Evolutionary conservation across 73 alveolate species (phyloP).

Genomic region (Paraurostyla sp.): DNA sequence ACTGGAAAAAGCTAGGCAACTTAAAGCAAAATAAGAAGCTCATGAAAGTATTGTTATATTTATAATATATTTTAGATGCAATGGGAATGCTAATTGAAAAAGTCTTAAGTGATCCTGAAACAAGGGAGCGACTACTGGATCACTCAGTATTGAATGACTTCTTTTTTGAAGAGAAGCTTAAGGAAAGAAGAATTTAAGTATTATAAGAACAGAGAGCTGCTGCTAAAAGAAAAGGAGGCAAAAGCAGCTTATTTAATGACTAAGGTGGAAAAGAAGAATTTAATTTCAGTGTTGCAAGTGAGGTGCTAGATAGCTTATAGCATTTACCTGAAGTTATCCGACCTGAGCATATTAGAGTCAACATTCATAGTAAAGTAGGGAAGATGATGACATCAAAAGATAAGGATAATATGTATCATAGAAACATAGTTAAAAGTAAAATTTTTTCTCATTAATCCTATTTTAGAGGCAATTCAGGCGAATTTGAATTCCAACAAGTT

Average conservation of each 20-base stretch:
- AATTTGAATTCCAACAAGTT: slow-evolving; percentile 33
- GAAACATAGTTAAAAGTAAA: slow-evolving; percentile 52
- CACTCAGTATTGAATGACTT: slow-evolving; percentile 70
- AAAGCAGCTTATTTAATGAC: background rate
- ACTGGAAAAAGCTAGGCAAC: background rate
- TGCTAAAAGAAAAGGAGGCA: background rate
- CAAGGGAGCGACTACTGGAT: slow-evolving; percentile 65
- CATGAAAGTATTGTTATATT: slow-evolving; percentile 39
- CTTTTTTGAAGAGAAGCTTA: slow-evolving; percentile 66
- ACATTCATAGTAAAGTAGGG: background rate
- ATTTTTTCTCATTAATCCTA: background rate
- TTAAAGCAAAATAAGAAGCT: slow-evolving; percentile 19
- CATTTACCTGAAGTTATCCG: slow-evolving; percentile 64
- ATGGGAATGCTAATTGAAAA: slow-evolving; percentile 54
- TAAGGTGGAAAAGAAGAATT: background rate
- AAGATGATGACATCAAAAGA: slow-evolving; percentile 39
- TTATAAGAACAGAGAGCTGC: background rate
- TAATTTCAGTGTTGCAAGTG: background rate
- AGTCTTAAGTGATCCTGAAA: slow-evolving; percentile 55
- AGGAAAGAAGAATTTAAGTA: slow-evolving; percentile 39
- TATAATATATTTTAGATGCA: background rate
- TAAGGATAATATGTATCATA: slow-evolving; percentile 50
- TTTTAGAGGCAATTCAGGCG: slow-evolving; percentile 62
- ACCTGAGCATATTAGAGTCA: slow-evolving; percentile 64
- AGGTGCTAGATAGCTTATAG: slow-evolving; percentile 51